Conservation (phyloP, 768 basidiomycete species). For the Panellus pusillus region DNA sequence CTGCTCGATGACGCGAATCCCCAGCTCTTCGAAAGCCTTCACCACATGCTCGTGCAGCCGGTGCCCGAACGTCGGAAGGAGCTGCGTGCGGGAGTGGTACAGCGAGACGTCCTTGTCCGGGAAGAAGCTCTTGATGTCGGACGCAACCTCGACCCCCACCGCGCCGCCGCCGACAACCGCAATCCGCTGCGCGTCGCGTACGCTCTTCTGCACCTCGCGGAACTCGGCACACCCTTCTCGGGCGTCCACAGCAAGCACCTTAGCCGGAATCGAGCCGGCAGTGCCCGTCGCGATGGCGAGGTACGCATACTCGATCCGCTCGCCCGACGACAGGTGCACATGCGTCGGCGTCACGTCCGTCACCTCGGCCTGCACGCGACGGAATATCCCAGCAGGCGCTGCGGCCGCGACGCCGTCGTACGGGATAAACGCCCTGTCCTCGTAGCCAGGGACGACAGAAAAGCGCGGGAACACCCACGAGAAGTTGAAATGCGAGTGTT, state of each 20-base stretch:
- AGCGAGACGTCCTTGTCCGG: slow-evolving; percentile 4
- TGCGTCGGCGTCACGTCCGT: not conserved
- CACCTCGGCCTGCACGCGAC: not conserved
- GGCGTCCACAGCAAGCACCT: not conserved
- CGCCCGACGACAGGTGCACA: not conserved
- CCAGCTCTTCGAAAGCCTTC: not conserved
- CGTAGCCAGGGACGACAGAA: not conserved
- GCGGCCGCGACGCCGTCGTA: not conserved
- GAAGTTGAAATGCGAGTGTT: slow-evolving; percentile 2
- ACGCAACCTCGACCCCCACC: slow-evolving; percentile 5
- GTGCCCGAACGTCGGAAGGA: not conserved
- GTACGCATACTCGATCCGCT: not conserved
- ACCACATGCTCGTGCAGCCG: not conserved
- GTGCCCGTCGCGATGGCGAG: slow-evolving; percentile 9
- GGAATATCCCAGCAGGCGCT: not conserved
- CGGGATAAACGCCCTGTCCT: slow-evolving; percentile 3
- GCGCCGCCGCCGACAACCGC: slow-evolving; percentile 5
- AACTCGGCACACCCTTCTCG: not conserved
- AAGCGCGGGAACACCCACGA: slow-evolving; percentile 6
- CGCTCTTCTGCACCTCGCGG: not conserved
- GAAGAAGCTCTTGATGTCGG: slow-evolving; percentile 10
- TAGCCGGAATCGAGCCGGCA: not conserved
- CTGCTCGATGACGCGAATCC: not conserved
- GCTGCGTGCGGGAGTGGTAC: not conserved
- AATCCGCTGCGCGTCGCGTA: not conserved